phyloP scores from a whole-genome alignment of 345 rosid genomes.

The Lepidium didymum region DNA sequence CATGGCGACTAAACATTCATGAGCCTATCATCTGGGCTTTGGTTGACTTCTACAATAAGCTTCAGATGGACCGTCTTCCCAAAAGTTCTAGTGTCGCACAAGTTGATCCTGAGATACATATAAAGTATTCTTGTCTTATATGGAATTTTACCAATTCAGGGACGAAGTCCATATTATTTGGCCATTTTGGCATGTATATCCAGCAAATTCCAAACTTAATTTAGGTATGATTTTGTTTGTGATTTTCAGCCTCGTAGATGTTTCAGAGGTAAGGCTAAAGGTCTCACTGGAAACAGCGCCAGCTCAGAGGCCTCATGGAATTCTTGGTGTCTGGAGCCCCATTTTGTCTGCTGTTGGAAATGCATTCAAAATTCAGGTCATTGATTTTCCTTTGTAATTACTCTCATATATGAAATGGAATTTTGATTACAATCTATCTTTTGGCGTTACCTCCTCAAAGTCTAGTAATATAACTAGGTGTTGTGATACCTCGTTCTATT shows the following conservation, averaged over 20 bases:
- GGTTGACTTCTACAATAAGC: conserved; percentile 68
- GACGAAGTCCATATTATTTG: neutral
- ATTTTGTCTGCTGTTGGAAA: conserved; percentile 91
- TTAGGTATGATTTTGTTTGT: conserved; percentile 8
- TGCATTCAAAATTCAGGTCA: conserved; percentile 94
- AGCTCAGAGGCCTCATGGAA: conserved; percentile 84
- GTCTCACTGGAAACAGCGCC: conserved; percentile 86
- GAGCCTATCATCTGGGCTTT: conserved; percentile 97
- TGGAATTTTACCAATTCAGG: neutral
- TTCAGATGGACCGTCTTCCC: conserved; percentile 74
- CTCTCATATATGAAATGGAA: conserved; percentile 1
- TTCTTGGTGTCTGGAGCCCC: conserved; percentile 96
- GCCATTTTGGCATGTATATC: conserved; percentile 8
- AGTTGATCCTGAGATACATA: conserved; percentile 95
- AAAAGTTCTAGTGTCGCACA: conserved; percentile 57
- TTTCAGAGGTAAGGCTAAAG: conserved; percentile 89
- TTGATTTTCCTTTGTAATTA: conserved; percentile 8
- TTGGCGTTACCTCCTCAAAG: neutral
- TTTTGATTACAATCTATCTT: conserved; percentile 3
- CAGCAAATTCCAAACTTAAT: neutral
- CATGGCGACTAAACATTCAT: conserved; percentile 86
- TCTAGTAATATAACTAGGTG: neutral
- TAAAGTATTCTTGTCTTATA: conserved; percentile 50
- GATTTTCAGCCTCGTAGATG: conserved; percentile 78
- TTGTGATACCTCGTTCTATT: conserved; percentile 7